Percentiles rank a stretch among this genome's conserved stretches.
Conservation (phyloP, 768 basidiomycete genomes). For the Boletus rubescentipes region DNA sequence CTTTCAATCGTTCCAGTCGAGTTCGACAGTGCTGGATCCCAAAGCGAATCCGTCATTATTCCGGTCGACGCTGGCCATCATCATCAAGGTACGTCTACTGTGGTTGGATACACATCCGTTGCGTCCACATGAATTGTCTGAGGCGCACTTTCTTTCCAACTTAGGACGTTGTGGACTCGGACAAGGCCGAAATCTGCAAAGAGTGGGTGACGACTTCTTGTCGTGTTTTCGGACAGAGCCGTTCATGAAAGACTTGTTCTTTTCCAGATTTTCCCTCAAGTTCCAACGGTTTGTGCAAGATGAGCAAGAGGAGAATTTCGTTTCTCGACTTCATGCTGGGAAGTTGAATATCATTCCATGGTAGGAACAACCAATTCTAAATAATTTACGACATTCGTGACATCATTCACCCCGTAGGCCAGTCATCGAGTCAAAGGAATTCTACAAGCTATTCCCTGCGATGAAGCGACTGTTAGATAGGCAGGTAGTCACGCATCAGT, state of each 20-base stretch:
- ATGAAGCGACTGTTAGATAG: conserved; percentile 49
- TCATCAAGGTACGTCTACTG: conserved; percentile 73
- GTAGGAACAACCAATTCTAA: conserved; percentile 18
- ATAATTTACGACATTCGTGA: not conserved
- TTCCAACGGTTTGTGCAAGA: conserved; percentile 62
- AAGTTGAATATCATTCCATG: conserved; percentile 59
- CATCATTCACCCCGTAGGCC: conserved; percentile 30
- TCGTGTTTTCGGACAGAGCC: not conserved
- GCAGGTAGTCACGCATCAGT: conserved; percentile 47
- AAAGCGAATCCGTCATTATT: conserved; percentile 57
- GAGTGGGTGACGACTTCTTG: conserved; percentile 40
- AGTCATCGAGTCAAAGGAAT: conserved; percentile 60
- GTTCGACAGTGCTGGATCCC: conserved; percentile 58
- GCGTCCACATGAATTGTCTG: not conserved
- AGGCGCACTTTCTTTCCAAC: not conserved
- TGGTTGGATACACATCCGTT: not conserved
- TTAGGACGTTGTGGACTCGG: conserved; percentile 64
- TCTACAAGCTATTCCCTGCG: conserved; percentile 51
- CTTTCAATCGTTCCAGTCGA: conserved; percentile 62
- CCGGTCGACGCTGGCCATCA: conserved; percentile 57
- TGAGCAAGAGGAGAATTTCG: conserved; percentile 62
- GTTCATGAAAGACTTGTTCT: not conserved
- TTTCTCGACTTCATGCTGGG: conserved; percentile 57
- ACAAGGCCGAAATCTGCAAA: conserved; percentile 54
- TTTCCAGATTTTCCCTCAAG: conserved; percentile 50